Conservation (phyloP, 2,329 filamentous ascomycete genomes). For the Aspergillus fructus region DNA sequence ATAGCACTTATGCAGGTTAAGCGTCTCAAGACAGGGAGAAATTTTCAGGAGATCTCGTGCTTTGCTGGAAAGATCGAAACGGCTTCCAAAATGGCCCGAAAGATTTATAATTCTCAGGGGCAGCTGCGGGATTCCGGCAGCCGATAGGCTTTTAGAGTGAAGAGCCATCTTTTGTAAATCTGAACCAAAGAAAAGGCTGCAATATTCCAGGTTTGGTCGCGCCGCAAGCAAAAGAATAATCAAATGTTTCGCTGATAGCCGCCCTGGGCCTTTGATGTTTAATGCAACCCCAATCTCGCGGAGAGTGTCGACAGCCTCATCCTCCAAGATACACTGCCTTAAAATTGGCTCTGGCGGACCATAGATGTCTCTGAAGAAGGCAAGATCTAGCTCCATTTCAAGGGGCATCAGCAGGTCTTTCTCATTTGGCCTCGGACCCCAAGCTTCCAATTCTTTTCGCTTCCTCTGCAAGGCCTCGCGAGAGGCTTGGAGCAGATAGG, state of each 20-base stretch:
- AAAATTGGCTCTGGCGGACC: neutral
- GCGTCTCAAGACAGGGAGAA: constrained; percentile 2
- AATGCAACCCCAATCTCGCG: neutral
- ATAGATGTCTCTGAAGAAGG: neutral
- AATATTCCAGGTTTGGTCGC: constrained; percentile 11
- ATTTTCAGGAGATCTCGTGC: neutral
- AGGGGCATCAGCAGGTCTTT: neutral
- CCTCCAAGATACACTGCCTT: neutral
- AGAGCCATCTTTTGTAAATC: too few relatives aligned
- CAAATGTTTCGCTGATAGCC: constrained; percentile 2
- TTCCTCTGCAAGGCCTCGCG: neutral
- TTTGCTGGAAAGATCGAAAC: neutral
- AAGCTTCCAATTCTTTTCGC: neutral
- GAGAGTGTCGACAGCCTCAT: neutral
- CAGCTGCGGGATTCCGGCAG: neutral
- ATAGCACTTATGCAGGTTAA: constrained; percentile 11
- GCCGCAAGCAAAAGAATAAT: constrained; percentile 5
- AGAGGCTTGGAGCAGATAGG: neutral
- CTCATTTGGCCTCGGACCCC: neutral
- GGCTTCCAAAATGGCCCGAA: too few relatives aligned
- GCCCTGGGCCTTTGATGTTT: neutral
- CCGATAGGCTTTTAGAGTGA: neutral
- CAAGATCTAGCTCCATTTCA: neutral
- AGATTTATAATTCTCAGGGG: neutral
- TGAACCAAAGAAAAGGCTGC: constrained; percentile 6